Conservation (phyloP, 1,139 yeast genomes). For the Insectozyma bohioensis region DNA sequence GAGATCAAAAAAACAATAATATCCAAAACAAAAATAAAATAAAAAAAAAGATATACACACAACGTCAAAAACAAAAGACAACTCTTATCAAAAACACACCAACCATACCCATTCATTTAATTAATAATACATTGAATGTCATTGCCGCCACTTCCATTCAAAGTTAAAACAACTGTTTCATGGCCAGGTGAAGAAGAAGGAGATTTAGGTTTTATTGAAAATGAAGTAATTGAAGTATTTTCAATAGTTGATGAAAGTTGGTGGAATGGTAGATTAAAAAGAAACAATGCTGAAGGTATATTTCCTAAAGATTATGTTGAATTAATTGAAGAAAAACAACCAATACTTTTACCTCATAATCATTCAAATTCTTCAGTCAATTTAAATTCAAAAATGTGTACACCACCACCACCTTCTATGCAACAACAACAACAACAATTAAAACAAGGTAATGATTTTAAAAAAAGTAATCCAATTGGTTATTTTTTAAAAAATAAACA, state of each 20-base stretch:
- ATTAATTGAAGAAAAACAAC: conserved; percentile 34
- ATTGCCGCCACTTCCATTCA: conserved; percentile 56
- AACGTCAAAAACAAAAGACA: not conserved
- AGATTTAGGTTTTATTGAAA: conserved; percentile 91
- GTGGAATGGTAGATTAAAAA: conserved; percentile 82
- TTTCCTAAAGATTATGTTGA: conserved; percentile 91
- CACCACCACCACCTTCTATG: conserved; percentile 18
- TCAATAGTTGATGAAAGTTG: conserved; percentile 84
- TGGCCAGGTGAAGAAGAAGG: conserved; percentile 90
- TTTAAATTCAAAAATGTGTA: conserved; percentile 13
- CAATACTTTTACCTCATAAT: no score
- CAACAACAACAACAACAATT: no score
- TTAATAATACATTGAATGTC: conserved; percentile 8
- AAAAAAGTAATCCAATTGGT: conserved; percentile 19
- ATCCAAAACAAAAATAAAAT: no score
- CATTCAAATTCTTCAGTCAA: conserved; percentile 18
- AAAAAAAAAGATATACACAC: no score
- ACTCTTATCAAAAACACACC: not conserved
- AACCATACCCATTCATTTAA: conserved; percentile 3
- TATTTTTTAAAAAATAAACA: conserved; percentile 15
- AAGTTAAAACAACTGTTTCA: conserved; percentile 76
- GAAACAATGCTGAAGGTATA: conserved; percentile 81
- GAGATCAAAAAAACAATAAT: no score
- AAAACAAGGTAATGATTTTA: conserved; percentile 15
- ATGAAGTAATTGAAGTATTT: conserved; percentile 83